Evolutionary conservation across 1,284 basidiomycete genomes (phyloP), one percentile per base, ranked within the genome.

Genomic region (Gastroboletus turbinatus): DNA sequence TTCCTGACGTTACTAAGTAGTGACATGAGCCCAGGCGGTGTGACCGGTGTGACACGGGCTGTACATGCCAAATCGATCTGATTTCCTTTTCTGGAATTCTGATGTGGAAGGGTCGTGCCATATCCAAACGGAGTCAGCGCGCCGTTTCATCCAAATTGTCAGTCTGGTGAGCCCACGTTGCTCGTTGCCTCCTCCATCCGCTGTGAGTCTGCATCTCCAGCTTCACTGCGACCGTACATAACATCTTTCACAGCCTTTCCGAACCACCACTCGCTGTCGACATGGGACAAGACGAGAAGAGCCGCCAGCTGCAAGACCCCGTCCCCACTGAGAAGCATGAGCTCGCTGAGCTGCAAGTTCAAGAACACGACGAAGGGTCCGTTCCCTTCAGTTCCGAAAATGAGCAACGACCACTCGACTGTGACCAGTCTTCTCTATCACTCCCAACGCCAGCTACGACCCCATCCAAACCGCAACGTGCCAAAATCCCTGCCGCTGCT

Each of bases 401-500:
- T 2, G 50, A 33, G 1, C 64, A 50, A 46, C 44, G 13, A 21
- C 11, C 48, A 27, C 50, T 52, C 33, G 56, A 51, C 25, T 5
- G 9, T 8, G 35, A 46, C 42, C 50, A 44, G 14, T 40, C 62
- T 7, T 47, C 50, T 29, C 0, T 48, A 0, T 60, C 68, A 0
- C 68, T 69, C 21, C 70, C 67, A 27, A 9, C 58, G 2, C 67
- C 68, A 19, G 70, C 55, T 17, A 70, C 63, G 0, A 49, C 68
- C 16, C 52, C 70, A 1, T 58, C 67, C 44, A 67, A 59, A 23
- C 50, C 53, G 8, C 61, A 58, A 17, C 69, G 63, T 17, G 1
- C 56, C 5, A 72, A 61, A 58, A 59, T 88, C 36, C 81, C 87
- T 10, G 78, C 88, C 1, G 72, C 84, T 1, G 76, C 82, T 53